Evolutionary conservation across 768 basidiomycete species (phyloP).

Genomic region (Leucocoprinus sp.): DNA sequence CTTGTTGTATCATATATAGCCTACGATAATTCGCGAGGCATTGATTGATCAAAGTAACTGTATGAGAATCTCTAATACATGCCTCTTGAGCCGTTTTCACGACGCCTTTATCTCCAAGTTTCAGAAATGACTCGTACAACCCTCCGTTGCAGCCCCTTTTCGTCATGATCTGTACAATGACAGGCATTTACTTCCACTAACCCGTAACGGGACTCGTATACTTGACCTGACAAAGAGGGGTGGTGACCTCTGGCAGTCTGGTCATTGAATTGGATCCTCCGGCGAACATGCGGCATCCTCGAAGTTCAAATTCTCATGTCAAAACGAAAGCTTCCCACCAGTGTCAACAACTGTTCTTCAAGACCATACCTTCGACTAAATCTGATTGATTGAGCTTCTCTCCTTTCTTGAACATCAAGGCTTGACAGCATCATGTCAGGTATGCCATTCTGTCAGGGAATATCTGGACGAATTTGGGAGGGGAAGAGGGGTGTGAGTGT

Average conservation of each 20-base stretch:
- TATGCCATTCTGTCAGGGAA: slow-evolving; percentile 29
- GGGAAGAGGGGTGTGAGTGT: slow-evolving; percentile 23
- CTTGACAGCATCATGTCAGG: slow-evolving; percentile 26
- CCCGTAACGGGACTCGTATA: slow-evolving; percentile 27
- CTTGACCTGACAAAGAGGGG: slow-evolving; percentile 28
- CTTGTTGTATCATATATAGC: not conserved
- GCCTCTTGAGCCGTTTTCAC: slow-evolving; percentile 17
- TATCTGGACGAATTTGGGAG: slow-evolving; percentile 19
- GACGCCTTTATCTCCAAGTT: slow-evolving; percentile 20
- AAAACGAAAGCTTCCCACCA: slow-evolving; percentile 27
- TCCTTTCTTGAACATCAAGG: slow-evolving; percentile 26
- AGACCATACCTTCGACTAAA: slow-evolving; percentile 19
- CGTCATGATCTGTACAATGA: slow-evolving; percentile 28
- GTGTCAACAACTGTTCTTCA: slow-evolving; percentile 22
- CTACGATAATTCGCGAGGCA: no score
- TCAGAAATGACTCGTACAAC: slow-evolving; percentile 24
- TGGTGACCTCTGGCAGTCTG: slow-evolving; percentile 27
- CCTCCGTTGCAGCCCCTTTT: slow-evolving; percentile 27
- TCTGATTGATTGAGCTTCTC: slow-evolving; percentile 18
- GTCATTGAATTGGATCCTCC: slow-evolving; percentile 24
- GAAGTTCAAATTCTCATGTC: slow-evolving; percentile 27
- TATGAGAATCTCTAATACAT: not conserved
- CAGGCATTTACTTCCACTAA: slow-evolving; percentile 27
- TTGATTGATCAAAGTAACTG: no score
- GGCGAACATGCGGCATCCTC: slow-evolving; percentile 18